Evolutionary conservation across 768 basidiomycete species (phyloP), one percentile per base, ranked within the genome.

Genomic region (Phaeolepiota aurea): DNA sequence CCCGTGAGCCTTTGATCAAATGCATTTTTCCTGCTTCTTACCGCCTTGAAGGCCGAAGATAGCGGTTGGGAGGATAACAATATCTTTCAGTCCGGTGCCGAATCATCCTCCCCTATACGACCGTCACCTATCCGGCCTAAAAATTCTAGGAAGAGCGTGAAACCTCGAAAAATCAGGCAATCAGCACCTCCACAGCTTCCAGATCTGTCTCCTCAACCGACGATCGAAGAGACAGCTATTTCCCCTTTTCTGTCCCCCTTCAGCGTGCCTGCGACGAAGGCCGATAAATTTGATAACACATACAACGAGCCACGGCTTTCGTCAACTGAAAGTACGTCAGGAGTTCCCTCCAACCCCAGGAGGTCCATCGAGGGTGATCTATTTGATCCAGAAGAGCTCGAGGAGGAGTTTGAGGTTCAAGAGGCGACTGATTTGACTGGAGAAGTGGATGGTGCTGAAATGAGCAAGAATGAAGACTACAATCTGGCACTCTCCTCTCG

Each of bases 51-150:
- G 54, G 63, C 56, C 19, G 82, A 85, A 28, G 85, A 87, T 40
- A 88, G 86, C 50, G 86, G 85, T 22, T 90, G 87, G 87, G 87
- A 90, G 53, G 87, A 89, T 48, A 88, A 87, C 53, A 90, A 91
- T 47, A 77, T 88, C 20, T 91, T 91, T 56, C 87, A 91, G 54
- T 88, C 86, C 5, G 87, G 86, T n/a, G 82, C 82, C 3, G 87
- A 90, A 50, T 84, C 82, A n/a, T 86, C 86, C 4, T 88, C 86
- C 11, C 87, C 87, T 22, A 59, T 56, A 7, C 80, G 79, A 13
- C 77, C 82, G 23, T 74, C 79, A 3, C 82, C 79, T 33, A 44
- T 62, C 44, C 61, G 67, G 48, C 49, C 65, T 40, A 69, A 70
- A 59, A 47, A 58, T 49, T 52, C 65, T 33, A 54, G 69, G 43